phyloP scores from a whole-genome alignment of 345 rosid genomes.

The Capsella bursapastoris region DNA sequence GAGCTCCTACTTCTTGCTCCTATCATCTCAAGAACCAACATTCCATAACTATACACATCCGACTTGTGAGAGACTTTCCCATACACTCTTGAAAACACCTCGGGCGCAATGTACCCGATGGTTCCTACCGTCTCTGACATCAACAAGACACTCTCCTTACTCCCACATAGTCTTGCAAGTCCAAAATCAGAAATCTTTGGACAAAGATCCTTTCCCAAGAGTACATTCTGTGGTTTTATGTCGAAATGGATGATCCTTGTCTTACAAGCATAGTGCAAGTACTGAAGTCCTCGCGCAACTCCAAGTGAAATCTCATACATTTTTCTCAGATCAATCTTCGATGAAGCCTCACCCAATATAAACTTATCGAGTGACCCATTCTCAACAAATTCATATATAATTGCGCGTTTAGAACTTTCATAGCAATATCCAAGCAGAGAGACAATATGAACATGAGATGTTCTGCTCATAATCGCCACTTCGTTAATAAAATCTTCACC shows the following conservation, averaged over 20 bases:
- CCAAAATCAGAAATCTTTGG: constrained; percentile 59
- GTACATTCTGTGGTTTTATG: constrained; percentile 58
- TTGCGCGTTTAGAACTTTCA: constrained; percentile 40
- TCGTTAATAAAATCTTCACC: constrained; percentile 58
- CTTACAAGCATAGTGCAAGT: constrained; percentile 44
- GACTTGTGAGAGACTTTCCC: constrained; percentile 49
- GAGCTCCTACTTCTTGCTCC: constrained; percentile 26
- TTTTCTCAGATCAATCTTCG: background rate
- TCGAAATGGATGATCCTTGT: constrained; percentile 53
- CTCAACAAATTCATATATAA: constrained; percentile 46
- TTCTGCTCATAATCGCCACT: constrained; percentile 55
- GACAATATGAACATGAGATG: constrained; percentile 57
- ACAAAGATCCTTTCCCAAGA: constrained; percentile 42
- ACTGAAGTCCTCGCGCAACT: constrained; percentile 51
- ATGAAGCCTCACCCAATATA: background rate
- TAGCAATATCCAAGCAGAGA: constrained; percentile 49
- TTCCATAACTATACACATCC: constrained; percentile 56
- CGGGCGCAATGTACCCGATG: too few relatives aligned
- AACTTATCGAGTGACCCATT: constrained; percentile 47
- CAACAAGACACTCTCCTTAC: constrained; percentile 43
- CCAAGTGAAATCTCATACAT: constrained; percentile 43
- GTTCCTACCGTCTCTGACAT: constrained; percentile 35
- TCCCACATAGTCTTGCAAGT: constrained; percentile 49
- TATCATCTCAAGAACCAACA: constrained; percentile 52
- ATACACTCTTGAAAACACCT: constrained; percentile 23